phyloP scores from a whole-genome alignment of 2,329 filamentous ascomycete genomes.

The Fragosphaeria purpurea region DNA sequence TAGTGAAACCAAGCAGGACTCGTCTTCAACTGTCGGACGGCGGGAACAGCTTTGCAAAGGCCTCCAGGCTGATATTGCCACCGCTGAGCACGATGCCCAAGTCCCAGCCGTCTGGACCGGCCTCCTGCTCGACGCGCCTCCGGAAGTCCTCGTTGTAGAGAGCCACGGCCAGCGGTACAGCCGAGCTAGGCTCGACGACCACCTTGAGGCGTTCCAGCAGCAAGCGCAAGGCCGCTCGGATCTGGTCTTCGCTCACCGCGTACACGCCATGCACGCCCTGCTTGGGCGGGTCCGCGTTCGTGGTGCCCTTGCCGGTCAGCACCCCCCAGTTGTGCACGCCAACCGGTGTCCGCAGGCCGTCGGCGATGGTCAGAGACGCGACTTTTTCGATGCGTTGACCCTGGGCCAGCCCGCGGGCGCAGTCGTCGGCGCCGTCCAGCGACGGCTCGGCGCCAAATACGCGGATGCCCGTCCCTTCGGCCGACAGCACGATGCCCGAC shows the following conservation, averaged over 20 bases:
- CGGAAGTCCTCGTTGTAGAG: conserved; percentile 82
- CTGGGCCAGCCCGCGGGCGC: conserved; percentile 55
- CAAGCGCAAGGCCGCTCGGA: conserved; percentile 63
- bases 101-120: conserved; percentile 64
- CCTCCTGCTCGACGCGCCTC: conserved; percentile 57
- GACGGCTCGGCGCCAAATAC: conserved; percentile 85
- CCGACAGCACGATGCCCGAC: conserved; percentile 68
- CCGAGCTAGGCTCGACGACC: conserved; percentile 79
- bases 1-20: too few relatives aligned
- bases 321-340: conserved; percentile 67
- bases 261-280: conserved; percentile 61
- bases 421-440: conserved; percentile 78
- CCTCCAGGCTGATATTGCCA: conserved; percentile 48
- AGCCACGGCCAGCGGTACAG: conserved; percentile 72
- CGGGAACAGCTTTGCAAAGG: conserved; percentile 40
- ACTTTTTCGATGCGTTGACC: conserved; percentile 58
- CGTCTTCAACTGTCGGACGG: not conserved
- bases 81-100: conserved; percentile 51
- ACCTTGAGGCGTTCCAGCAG: conserved; percentile 84
- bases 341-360: conserved; percentile 77
- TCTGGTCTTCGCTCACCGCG: conserved; percentile 72
- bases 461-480: conserved; percentile 56
- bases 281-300: conserved; percentile 32
- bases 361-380: conserved; percentile 71
- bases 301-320: conserved; percentile 38